Percentiles rank a stretch among this genome's conserved stretches.
Conservation (phyloP, 1,139 yeast genomes). For the Taiozyma sp. region DNA sequence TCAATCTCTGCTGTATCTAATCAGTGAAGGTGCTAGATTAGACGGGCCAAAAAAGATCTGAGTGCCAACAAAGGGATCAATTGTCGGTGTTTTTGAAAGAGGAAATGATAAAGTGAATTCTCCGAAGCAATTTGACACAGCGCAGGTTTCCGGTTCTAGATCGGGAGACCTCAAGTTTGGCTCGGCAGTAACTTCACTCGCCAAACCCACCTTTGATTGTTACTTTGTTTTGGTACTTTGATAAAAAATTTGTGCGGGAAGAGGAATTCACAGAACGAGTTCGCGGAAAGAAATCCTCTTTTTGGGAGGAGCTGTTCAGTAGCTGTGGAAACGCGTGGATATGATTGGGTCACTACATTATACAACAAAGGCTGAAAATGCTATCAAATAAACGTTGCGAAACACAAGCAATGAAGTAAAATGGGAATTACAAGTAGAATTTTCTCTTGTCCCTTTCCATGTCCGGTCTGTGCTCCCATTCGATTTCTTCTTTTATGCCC, state of each 20-base stretch:
- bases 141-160: not conserved
- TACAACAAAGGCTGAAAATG: not conserved
- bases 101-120: not conserved
- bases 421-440: slow-evolving; percentile 59
- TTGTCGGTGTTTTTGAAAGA: not conserved
- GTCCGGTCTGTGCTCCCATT: slow-evolving; percentile 94
- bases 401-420: not conserved
- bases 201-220: not conserved
- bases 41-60: not conserved
- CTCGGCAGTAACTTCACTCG: not conserved
- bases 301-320: not conserved
- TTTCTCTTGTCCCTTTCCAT: slow-evolving; percentile 96
- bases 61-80: not conserved
- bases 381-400: not conserved
- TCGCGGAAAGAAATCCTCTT: not conserved
- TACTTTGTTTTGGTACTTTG: slow-evolving; percentile 1
- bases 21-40: not conserved
- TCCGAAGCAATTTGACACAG: not conserved
- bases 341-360: not conserved
- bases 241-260: not conserved
- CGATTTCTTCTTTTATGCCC: slow-evolving; percentile 87
- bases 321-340: not conserved
- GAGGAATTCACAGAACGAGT: not conserved
- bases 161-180: not conserved
- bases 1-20: not conserved